A percentile compares a stretch with the other conserved stretches of the same genome.
phyloP scores from a whole-genome alignment of 495 filamentous ascomycete species.

The Sporormia fimetaria region DNA sequence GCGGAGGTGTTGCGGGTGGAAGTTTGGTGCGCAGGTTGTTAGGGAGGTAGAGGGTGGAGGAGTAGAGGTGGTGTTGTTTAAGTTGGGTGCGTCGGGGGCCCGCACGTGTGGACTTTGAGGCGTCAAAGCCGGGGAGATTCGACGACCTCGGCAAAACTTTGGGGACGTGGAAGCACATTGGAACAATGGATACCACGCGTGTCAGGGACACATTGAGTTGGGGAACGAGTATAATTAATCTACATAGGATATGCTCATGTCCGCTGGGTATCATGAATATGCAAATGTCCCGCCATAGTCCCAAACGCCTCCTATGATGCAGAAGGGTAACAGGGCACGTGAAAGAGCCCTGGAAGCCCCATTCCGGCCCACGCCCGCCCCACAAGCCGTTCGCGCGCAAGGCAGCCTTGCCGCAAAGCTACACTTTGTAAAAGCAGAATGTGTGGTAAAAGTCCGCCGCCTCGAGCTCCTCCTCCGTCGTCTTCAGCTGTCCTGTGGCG shows the following conservation, averaged over 20 bases:
- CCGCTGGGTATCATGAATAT: too few relatives aligned
- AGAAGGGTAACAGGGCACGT: too few relatives aligned
- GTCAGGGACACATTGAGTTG: too few relatives aligned
- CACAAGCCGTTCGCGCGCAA: slow-evolving; percentile 5
- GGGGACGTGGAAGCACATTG: not conserved
- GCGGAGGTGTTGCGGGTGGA: not conserved
- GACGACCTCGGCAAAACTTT: slow-evolving; percentile 13
- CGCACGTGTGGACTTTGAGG: slow-evolving; percentile 9
- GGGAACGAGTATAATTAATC: too few relatives aligned
- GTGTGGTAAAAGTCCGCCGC: slow-evolving; percentile 83
- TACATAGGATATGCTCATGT: too few relatives aligned
- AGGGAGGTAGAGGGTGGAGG: not conserved
- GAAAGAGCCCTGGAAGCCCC: slow-evolving; percentile 3
- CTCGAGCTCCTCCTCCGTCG: slow-evolving; percentile 75
- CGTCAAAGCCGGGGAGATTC: slow-evolving; percentile 14
- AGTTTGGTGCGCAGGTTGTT: not conserved
- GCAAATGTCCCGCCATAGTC: too few relatives aligned
- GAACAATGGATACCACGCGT: too few relatives aligned
- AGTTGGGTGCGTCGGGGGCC: not conserved
- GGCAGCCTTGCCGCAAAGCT: slow-evolving; percentile 14
- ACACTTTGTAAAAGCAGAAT: slow-evolving; percentile 92
- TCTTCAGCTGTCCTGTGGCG: slow-evolving; percentile 51
- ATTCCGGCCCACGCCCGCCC: slow-evolving; percentile 5
- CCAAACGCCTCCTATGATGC: too few relatives aligned
- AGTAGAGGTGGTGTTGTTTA: slow-evolving; percentile 4